Evolutionary conservation across 2,329 filamentous ascomycete species (phyloP).

Genomic region (Zasmidium citrigriseum): DNA sequence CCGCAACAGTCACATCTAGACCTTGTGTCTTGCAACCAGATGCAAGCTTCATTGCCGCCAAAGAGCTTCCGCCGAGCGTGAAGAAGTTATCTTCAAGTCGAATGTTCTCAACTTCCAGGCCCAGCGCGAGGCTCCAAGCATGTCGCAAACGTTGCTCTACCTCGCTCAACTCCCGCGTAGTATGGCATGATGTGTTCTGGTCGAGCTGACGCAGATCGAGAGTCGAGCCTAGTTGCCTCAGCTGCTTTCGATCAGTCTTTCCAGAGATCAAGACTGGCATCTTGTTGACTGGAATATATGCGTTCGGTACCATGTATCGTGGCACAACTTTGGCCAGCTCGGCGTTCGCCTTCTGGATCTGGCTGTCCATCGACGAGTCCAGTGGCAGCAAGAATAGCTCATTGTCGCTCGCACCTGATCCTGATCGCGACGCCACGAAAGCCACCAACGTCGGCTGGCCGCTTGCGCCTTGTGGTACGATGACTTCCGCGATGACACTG

Average conservation of each 20-base stretch:
- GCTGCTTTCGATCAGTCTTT: too few relatives aligned
- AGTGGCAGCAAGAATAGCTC: constrained; percentile 4
- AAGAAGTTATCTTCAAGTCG: constrained; percentile 45
- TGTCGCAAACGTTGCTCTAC: too few relatives aligned
- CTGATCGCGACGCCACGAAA: constrained; percentile 5
- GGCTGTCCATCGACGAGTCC: background rate
- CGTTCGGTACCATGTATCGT: constrained; percentile 43
- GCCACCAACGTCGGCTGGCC: constrained; percentile 25
- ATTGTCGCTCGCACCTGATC: constrained; percentile 10
- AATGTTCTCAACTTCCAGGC: constrained; percentile 6
- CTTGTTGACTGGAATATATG: constrained; percentile 46
- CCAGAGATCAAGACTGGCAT: constrained; percentile 50
- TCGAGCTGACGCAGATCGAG: too few relatives aligned
- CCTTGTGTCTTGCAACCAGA: constrained; percentile 40
- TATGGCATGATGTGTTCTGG: too few relatives aligned
- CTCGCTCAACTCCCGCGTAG: too few relatives aligned
- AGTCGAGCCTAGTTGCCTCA: too few relatives aligned
- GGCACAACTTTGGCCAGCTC: constrained; percentile 24
- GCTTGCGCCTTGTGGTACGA: constrained; percentile 24
- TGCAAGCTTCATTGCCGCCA: constrained; percentile 48
- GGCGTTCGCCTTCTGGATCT: background rate
- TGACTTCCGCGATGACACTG: constrained; percentile 48
- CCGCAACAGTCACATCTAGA: constrained; percentile 42
- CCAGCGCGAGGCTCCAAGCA: too few relatives aligned
- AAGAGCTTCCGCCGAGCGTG: constrained; percentile 49